Conservation (phyloP, 345 rosid genomes). For the thale cress (Arabidopsis thaliana) region DNA sequence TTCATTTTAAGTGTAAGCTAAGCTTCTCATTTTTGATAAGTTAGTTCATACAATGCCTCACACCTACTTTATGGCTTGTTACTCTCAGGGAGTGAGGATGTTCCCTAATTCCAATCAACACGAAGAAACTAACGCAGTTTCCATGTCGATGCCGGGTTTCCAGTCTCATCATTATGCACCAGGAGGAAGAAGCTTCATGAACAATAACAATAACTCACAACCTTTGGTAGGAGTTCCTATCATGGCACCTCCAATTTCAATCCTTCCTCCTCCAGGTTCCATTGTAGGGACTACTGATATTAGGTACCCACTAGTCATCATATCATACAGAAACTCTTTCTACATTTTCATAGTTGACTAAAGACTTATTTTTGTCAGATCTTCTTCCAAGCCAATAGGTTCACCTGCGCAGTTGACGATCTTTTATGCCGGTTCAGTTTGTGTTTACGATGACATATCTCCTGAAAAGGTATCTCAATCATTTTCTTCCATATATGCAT, state of each 20-base stretch:
- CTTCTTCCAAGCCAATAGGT: constrained; percentile 50
- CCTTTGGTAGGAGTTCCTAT: constrained; percentile 60
- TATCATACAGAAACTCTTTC: constrained; percentile 13
- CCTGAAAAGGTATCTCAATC: constrained; percentile 64
- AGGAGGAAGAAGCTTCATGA: constrained; percentile 45
- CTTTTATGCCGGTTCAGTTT: constrained; percentile 74
- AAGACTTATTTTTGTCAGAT: constrained; percentile 46
- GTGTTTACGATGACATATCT: constrained; percentile 68
- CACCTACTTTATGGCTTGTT: constrained; percentile 11
- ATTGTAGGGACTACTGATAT: constrained; percentile 66
- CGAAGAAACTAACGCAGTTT: constrained; percentile 50
- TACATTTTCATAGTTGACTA: constrained; percentile 14
- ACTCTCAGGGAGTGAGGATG: constrained; percentile 55
- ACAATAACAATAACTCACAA: constrained; percentile 46
- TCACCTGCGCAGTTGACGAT: constrained; percentile 71
- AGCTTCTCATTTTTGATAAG: constrained; percentile 2
- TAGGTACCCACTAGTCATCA: constrained; percentile 51
- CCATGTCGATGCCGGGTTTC: constrained; percentile 53
- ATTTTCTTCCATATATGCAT: background rate
- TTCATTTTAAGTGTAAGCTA: constrained; percentile 20
- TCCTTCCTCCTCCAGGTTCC: constrained; percentile 55
- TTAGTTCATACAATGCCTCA: background rate
- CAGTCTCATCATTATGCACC: constrained; percentile 56
- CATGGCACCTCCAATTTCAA: constrained; percentile 55
- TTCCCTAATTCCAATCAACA: constrained; percentile 56